Conservation (phyloP, 2,329 filamentous ascomycete species). For the Aspergillaceae sp. region DNA sequence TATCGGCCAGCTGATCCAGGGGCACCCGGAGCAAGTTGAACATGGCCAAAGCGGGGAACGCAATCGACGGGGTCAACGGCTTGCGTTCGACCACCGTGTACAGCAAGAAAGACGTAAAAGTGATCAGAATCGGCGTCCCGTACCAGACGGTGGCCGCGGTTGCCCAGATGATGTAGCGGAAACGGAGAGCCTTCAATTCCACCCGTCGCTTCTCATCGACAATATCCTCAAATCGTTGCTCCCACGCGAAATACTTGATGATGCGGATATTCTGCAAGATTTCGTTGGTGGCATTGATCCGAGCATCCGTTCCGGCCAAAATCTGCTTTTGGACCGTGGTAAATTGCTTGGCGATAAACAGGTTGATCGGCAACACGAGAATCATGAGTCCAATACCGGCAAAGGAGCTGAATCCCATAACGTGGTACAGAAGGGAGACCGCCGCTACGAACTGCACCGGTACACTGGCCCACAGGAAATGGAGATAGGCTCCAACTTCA, state of each 20-base stretch:
- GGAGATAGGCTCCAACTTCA: constrained; percentile 87
- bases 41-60: constrained; percentile 91
- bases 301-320: constrained; percentile 84
- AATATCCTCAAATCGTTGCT: constrained; percentile 74
- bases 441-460: constrained; percentile 81
- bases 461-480: constrained; percentile 88
- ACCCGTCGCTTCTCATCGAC: constrained; percentile 79
- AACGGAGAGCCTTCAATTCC: constrained; percentile 70
- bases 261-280: constrained; percentile 95
- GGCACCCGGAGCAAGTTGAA: constrained; percentile 91
- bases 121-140: constrained; percentile 87
- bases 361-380: constrained; percentile 80
- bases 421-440: constrained; percentile 71
- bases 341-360: constrained; percentile 79
- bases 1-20: constrained; percentile 91
- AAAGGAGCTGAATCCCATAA: constrained; percentile 87
- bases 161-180: constrained; percentile 85
- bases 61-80: constrained; percentile 79
- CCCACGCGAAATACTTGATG: constrained; percentile 99
- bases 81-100: constrained; percentile 89
- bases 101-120: constrained; percentile 88
- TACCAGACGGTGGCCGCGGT: constrained; percentile 92
- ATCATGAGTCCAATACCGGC: constrained; percentile 88
- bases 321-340: constrained; percentile 81
- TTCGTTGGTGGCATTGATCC: constrained; percentile 94